These are phyloP conservation scores for Amanita molliuscula DNA, from an alignment of 768 basidiomycete species.

Conservation along the genomic window DNA sequence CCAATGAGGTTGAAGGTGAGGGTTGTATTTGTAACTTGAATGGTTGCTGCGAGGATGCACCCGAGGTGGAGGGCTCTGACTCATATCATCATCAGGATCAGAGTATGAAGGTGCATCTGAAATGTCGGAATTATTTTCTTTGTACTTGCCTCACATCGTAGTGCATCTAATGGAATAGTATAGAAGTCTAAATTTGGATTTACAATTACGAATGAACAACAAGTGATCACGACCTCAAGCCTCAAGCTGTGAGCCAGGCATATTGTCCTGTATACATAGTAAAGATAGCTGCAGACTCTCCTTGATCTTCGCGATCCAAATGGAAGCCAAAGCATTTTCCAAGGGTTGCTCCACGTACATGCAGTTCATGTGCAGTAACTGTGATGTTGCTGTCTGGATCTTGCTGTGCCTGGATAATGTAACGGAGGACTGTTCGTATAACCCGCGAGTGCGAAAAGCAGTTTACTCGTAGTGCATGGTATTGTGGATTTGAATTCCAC, in stretches of 20 bases:
- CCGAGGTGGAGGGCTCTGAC: too few relatives aligned
- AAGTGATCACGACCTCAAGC: background rate
- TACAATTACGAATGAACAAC: background rate
- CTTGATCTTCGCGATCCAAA: background rate
- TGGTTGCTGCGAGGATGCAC: too few relatives aligned
- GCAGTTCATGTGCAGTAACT: background rate
- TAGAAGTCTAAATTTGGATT: too few relatives aligned
- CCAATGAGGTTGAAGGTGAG: too few relatives aligned
- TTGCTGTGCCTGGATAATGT: slow-evolving; percentile 1
- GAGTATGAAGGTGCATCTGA: too few relatives aligned
- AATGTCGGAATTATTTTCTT: too few relatives aligned
- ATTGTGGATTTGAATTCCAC: background rate
- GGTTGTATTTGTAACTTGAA: too few relatives aligned
- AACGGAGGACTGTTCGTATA: background rate
- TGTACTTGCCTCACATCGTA: too few relatives aligned
- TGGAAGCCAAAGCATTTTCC: background rate
- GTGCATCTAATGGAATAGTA: too few relatives aligned
- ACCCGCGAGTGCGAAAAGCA: background rate
- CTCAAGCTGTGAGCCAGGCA: background rate
- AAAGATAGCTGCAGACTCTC: background rate
- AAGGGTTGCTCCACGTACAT: background rate
- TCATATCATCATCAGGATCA: too few relatives aligned
- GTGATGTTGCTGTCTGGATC: background rate
- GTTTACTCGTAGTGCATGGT: background rate
- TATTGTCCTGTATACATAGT: background rate